Conservation (phyloP, 2,329 filamentous ascomycete species). For the Penicillium sp. region DNA sequence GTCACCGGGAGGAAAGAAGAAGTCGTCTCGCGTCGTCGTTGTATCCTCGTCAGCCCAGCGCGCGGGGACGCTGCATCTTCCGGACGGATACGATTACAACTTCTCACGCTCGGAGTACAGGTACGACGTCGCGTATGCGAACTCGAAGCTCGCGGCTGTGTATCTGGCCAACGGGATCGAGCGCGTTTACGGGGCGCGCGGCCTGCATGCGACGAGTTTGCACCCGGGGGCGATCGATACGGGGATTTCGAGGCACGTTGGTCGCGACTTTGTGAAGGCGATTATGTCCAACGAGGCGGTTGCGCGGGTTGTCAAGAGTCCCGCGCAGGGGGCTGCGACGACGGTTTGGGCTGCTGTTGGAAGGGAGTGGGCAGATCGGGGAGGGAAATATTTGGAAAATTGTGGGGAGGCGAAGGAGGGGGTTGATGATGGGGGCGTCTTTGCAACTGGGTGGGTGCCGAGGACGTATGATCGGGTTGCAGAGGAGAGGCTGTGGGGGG, state of each 20-base stretch:
- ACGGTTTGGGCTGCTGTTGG: conserved; percentile 29
- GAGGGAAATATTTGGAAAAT: conserved; percentile 38
- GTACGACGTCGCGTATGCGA: background rate
- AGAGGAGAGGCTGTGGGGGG: background rate
- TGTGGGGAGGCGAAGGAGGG: conserved; percentile 13
- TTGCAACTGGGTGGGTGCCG: background rate
- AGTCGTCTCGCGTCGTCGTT: background rate
- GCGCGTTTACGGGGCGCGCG: background rate
- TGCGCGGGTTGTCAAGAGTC: conserved; percentile 7
- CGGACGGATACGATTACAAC: background rate
- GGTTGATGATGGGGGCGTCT: conserved; percentile 20
- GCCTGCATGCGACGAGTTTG: background rate
- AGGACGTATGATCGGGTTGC: conserved; percentile 1
- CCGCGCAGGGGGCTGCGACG: conserved; percentile 22
- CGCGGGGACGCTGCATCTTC: background rate
- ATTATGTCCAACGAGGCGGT: background rate
- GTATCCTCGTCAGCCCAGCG: background rate
- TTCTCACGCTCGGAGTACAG: background rate
- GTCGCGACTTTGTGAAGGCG: background rate
- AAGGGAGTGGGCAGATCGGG: conserved; percentile 26
- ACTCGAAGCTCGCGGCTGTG: background rate
- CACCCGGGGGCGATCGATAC: background rate
- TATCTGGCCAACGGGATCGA: background rate
- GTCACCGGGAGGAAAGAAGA: background rate
- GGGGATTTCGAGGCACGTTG: background rate